phyloP scores from a whole-genome alignment of 2,329 filamentous ascomycete genomes.

The Alternaria sp. region DNA sequence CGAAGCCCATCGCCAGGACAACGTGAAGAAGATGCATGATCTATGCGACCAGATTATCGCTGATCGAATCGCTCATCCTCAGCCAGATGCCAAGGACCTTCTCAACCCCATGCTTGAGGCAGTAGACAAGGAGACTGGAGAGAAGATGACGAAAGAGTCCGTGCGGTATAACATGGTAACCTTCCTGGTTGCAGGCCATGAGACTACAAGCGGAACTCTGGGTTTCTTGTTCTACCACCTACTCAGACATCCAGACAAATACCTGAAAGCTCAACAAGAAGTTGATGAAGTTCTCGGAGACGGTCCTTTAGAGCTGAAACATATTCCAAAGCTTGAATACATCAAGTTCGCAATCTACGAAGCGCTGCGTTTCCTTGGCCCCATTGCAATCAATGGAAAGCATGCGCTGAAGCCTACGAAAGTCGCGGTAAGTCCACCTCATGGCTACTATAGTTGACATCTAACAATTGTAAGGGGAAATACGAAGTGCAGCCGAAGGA shows the following conservation, averaged over 20 bases:
- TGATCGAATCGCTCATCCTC: conserved; percentile 7
- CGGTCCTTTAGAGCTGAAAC: neutral
- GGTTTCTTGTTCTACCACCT: conserved; percentile 11
- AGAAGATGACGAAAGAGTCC: conserved; percentile 11
- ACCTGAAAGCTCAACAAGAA: conserved; percentile 9
- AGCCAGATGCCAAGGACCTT: conserved; percentile 5
- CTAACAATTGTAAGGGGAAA: conserved; percentile 2
- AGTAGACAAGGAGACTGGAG: conserved; percentile 8
- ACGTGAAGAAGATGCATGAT: conserved; percentile 13
- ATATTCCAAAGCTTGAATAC: conserved; percentile 1
- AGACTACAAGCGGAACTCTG: conserved; percentile 10
- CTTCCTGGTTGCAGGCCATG: conserved; percentile 11
- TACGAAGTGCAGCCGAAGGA: conserved; percentile 10
- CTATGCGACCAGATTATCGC: conserved; percentile 11
- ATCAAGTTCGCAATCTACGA: conserved; percentile 12
- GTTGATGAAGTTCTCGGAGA: conserved; percentile 11
- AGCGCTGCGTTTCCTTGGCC: conserved; percentile 8
- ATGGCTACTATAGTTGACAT: too few species aligned
- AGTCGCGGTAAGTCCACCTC: conserved; percentile 2
- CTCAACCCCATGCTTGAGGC: conserved; percentile 13
- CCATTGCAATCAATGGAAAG: conserved; percentile 5
- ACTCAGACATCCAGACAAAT: conserved; percentile 7
- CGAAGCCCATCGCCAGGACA: conserved; percentile 9
- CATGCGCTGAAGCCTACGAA: conserved; percentile 7
- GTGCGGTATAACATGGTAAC: conserved; percentile 13